Percentiles rank a stretch among this genome's conserved stretches.
phyloP scores from a whole-genome alignment of 2,329 filamentous ascomycete species.

The Samsoniella hepiali region DNA sequence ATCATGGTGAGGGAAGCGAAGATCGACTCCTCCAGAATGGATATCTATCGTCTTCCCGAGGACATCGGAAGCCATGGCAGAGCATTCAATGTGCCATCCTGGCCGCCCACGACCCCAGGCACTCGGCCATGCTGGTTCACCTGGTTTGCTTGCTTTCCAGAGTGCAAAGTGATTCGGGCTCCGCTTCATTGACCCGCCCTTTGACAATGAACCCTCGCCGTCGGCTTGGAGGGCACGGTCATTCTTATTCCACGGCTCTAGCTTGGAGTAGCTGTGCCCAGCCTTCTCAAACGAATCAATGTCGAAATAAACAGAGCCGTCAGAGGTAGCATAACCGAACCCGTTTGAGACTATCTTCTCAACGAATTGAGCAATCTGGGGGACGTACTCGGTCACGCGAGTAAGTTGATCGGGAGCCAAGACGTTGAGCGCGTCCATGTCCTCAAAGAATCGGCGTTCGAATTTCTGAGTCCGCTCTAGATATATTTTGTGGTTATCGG shows the following conservation, averaged over 20 bases:
- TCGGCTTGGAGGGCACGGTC: constrained; percentile 63
- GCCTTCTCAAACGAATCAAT: constrained; percentile 63
- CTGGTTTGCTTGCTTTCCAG: constrained; percentile 60
- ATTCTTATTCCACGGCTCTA: constrained; percentile 68
- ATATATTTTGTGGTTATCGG: neutral
- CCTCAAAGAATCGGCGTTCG: constrained; percentile 2
- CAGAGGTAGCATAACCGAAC: constrained; percentile 60
- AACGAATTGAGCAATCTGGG: constrained; percentile 81
- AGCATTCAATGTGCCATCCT: constrained; percentile 75
- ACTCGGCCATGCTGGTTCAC: constrained; percentile 49
- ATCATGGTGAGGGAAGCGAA: constrained; percentile 30
- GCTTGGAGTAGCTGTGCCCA: constrained; percentile 62
- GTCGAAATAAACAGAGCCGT: constrained; percentile 70
- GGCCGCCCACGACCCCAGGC: constrained; percentile 66
- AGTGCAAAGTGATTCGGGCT: constrained; percentile 64
- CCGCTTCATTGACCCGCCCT: constrained; percentile 57
- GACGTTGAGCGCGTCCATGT: constrained; percentile 68
- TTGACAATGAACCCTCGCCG: constrained; percentile 63
- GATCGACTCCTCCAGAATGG: constrained; percentile 68
- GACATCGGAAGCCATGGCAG: constrained; percentile 66
- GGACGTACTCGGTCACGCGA: constrained; percentile 84
- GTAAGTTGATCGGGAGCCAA: constrained; percentile 77
- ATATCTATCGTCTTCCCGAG: constrained; percentile 66
- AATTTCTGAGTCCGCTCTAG: neutral
- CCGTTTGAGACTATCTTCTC: constrained; percentile 66